Base-by-base conservation (phyloP, 169 alveolate genomes). In the Cryptosporidium xiaoi region DNA sequence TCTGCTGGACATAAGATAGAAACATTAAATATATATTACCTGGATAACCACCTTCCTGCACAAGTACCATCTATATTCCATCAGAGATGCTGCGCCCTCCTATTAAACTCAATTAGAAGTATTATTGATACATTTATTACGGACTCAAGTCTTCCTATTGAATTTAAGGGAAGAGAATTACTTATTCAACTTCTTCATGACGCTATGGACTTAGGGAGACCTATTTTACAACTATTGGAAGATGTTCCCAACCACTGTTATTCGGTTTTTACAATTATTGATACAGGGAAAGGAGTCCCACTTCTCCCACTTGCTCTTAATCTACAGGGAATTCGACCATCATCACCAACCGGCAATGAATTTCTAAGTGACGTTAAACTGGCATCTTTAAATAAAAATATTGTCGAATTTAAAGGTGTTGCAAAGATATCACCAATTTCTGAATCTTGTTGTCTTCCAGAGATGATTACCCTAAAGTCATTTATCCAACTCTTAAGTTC, bases 391-490 rank as follows among this genome's bases (percentile, higher is more conserved):
- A 62, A 62, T 46, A 77, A 50, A 62, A 62, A 77, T 46, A 27
- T 24, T 24, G 8, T 77, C 3, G 77, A 77, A 50, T 77, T 27
- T 27, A 62, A 18, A 50, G 87, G 87, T 24, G 31, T 77, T 29
- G 56, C 87, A 20, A 77, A 64, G 51, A 20, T 77, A 10, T 77
- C 71, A 16, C 65, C 69, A 13, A 44, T 60, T 20, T 13, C 69
- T 18, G 87, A 77, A 20, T 77, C 87, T 4, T 77, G 87, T 62
- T 60, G 71, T 34, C 71, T 77, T 8, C 87, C 87, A 58, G 87
- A 77, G 48, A 56, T 77, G 34, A 62, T 77, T 27, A 77, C 87
- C 10, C 46, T 77, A 51, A 29, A 18, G 50, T 77, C 87, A 56
- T 77, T 77, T 44, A 29, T 62, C 18, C 77, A 77, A 20, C 48